A percentile compares a stretch with the other conserved stretches of the same genome.
These are phyloP conservation scores for Russula earlei DNA, from an alignment of 768 basidiomycete species.

Conservation along the genomic window DNA sequence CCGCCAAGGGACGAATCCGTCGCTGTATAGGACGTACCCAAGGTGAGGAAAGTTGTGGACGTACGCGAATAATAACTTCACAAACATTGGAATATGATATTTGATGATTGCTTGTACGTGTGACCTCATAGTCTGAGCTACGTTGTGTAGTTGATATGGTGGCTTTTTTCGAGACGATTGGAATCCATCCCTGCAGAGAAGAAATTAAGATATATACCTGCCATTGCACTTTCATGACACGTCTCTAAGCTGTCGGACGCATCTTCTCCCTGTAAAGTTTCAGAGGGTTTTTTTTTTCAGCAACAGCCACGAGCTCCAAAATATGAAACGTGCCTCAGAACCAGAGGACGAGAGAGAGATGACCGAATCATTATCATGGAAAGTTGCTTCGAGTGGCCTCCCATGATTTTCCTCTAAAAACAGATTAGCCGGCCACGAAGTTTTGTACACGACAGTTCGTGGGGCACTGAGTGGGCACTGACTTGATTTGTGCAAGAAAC, in stretches of 20 bases:
- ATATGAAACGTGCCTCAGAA: slow-evolving; percentile 1
- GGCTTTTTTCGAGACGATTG: not conserved
- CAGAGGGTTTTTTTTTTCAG: not conserved
- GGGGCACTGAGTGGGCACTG: not conserved
- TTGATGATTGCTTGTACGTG: not conserved
- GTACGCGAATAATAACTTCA: not conserved
- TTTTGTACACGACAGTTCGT: not conserved
- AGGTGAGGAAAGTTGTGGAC: not conserved
- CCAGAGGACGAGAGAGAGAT: slow-evolving; percentile 4
- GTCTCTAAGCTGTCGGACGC: not conserved
- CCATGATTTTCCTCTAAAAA: not conserved
- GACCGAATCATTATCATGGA: not conserved
- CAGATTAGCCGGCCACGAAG: not conserved
- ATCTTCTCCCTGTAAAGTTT: not conserved
- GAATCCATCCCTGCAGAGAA: not conserved
- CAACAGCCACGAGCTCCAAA: not conserved
- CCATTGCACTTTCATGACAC: not conserved
- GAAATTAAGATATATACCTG: not conserved
- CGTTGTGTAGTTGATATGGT: not conserved
- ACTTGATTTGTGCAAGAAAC: not conserved
- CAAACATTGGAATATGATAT: not conserved
- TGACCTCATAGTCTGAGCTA: not conserved
- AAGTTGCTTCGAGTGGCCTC: not conserved
- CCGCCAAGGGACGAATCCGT: not conserved
- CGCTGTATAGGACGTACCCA: not conserved